These are phyloP conservation scores for Candida caryicola DNA, from an alignment of 805 yeast genomes.

Conservation along the genomic window DNA sequence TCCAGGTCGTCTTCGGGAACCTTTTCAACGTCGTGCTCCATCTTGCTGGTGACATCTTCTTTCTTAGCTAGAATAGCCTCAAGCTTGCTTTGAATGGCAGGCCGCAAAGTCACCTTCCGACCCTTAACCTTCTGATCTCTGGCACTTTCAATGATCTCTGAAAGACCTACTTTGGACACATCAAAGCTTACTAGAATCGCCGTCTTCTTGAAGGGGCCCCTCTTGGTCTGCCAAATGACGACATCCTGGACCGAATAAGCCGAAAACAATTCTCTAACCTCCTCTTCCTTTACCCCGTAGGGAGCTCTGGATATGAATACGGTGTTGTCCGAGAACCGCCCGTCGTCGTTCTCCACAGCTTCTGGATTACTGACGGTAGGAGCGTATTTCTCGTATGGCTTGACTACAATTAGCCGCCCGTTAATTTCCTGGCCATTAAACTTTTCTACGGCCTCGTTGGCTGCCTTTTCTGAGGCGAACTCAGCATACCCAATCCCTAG, in stretches of 20 bases:
- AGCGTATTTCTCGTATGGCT: conserved; percentile 39
- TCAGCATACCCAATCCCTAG: conserved; percentile 54
- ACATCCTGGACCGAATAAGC: conserved; percentile 47
- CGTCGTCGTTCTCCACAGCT: too few relatives aligned
- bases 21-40: too few relatives aligned
- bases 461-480: conserved; percentile 28
- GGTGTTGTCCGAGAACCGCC: conserved; percentile 45
- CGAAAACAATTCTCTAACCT: conserved; percentile 43
- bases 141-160: conserved; percentile 42
- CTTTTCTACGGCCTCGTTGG: conserved; percentile 23
- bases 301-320: conserved; percentile 44
- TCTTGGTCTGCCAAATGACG: conserved; percentile 43
- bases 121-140: conserved; percentile 36
- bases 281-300: conserved; percentile 40
- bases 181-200: too few relatives aligned
- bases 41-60: too few relatives aligned
- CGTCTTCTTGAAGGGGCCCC: too few relatives aligned
- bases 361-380: neutral
- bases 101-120: conserved; percentile 1
- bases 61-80: conserved; percentile 1
- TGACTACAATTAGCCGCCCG: conserved; percentile 39
- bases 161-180: too few relatives aligned
- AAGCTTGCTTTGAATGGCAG: conserved; percentile 2
- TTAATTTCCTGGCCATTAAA: conserved; percentile 27
- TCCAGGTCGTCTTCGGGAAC: too few relatives aligned